Evolutionary conservation across 306 rosid genomes (phyloP).

Genomic region (Cucurbita ficifolia): DNA sequence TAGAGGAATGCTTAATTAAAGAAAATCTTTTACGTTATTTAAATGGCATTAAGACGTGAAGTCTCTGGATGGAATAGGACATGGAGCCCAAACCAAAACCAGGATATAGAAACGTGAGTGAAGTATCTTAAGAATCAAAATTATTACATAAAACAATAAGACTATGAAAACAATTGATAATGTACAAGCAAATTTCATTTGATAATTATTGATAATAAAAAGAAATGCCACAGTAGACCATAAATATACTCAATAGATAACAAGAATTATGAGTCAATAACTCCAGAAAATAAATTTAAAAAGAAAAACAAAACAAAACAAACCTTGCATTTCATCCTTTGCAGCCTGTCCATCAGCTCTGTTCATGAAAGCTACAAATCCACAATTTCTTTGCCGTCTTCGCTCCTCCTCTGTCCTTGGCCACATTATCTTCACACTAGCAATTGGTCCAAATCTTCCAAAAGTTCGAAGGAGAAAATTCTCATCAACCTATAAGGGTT

Average conservation of each 20-base stretch:
- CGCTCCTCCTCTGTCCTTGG: constrained; percentile 99
- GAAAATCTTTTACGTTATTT: background rate
- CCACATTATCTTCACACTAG: constrained; percentile 99
- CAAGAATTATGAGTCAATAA: background rate
- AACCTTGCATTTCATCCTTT: constrained; percentile 99
- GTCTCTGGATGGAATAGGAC: background rate
- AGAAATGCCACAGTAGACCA: background rate
- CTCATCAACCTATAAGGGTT: constrained; percentile 65
- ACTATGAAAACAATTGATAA: background rate
- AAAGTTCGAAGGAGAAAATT: constrained; percentile 95
- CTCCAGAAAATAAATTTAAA: background rate
- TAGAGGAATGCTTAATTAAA: background rate
- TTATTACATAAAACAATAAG: background rate
- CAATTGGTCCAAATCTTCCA: constrained; percentile 99
- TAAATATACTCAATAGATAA: background rate
- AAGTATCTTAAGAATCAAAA: background rate
- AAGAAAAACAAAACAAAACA: constrained; percentile 3
- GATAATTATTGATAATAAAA: background rate
- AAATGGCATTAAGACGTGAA: background rate
- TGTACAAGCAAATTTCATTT: background rate
- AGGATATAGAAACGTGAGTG: background rate
- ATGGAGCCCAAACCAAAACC: background rate
- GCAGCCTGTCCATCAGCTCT: constrained; percentile 99
- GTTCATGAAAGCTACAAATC: constrained; percentile 99
- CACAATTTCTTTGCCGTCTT: constrained; percentile 97